Conservation (phyloP, 179 eudicot species). For the Silene noctiflora region DNA sequence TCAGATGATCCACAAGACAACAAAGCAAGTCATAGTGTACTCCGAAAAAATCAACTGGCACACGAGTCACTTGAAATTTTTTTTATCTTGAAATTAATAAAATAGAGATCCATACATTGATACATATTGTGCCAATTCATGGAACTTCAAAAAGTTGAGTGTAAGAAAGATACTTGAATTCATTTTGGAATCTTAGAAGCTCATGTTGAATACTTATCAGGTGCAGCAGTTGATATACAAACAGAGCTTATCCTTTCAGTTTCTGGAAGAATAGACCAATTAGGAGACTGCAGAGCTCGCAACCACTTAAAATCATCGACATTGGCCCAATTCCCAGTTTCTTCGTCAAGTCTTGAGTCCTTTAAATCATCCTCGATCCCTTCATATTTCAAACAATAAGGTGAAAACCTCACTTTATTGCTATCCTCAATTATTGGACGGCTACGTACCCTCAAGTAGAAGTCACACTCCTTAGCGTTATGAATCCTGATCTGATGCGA, state of each 20-base stretch:
- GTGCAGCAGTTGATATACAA: slow-evolving; percentile 29
- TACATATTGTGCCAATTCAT: too few relatives aligned
- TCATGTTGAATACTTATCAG: background rate
- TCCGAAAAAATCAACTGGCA: too few relatives aligned
- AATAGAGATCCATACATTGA: too few relatives aligned
- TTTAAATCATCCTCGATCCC: slow-evolving; percentile 64
- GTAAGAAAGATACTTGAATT: too few relatives aligned
- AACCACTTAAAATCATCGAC: slow-evolving; percentile 94
- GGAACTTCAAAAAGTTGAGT: too few relatives aligned
- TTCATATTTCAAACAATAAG: slow-evolving; percentile 65
- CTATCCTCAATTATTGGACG: slow-evolving; percentile 88
- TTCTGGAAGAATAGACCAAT: slow-evolving; percentile 79
- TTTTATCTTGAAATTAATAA: too few relatives aligned
- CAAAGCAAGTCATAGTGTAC: too few relatives aligned
- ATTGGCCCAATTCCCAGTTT: slow-evolving; percentile 79
- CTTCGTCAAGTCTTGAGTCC: slow-evolving; percentile 67
- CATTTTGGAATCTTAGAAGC: background rate
- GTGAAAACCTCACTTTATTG: slow-evolving; percentile 69
- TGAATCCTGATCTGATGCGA: slow-evolving; percentile 95
- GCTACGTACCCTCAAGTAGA: slow-evolving; percentile 81
- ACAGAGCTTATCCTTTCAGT: slow-evolving; percentile 44
- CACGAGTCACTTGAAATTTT: too few relatives aligned
- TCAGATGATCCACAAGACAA: too few relatives aligned
- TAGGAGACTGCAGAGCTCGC: slow-evolving; percentile 78
- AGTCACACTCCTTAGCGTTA: slow-evolving; percentile 63